Evolutionary conservation across 2,329 filamentous ascomycete species (phyloP).

Genomic region (Venturia pyrina): DNA sequence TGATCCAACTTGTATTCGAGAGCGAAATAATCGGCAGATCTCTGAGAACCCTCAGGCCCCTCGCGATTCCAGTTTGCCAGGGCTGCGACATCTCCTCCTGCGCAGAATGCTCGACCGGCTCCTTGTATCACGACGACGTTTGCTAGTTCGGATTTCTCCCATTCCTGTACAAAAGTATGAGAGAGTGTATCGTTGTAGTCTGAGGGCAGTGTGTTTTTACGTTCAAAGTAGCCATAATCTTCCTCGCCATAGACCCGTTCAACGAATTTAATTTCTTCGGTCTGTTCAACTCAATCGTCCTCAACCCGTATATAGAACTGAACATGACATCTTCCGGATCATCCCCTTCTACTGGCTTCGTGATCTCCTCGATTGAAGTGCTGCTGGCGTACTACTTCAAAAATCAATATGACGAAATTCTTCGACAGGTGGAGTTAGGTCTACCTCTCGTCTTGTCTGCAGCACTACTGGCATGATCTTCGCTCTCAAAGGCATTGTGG

Average conservation of each 20-base stretch:
- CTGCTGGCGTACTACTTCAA: conserved; percentile 18
- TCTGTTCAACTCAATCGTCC: conserved; percentile 88
- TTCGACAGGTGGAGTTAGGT: not conserved
- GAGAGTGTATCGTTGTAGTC: too few relatives aligned
- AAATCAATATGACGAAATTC: conserved; percentile 17
- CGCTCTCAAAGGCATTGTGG: conserved; percentile 68
- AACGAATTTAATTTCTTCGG: conserved; percentile 87
- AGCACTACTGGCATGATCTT: conserved; percentile 47
- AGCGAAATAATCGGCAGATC: conserved; percentile 76
- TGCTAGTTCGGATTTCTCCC: conserved; percentile 88
- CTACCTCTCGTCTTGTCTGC: not conserved
- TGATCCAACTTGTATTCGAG: conserved; percentile 96
- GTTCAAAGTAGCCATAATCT: conserved; percentile 78
- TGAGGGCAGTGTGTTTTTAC: conserved; percentile 18
- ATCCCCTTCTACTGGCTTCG: conserved; percentile 54
- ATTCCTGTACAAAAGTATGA: conserved; percentile 46
- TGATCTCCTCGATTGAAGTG: conserved; percentile 19
- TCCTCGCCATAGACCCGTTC: conserved; percentile 87
- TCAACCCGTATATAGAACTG: conserved; percentile 76
- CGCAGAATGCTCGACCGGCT: conserved; percentile 77
- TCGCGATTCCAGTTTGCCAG: conserved; percentile 65
- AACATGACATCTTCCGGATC: conserved; percentile 88
- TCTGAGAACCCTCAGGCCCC: conserved; percentile 58
- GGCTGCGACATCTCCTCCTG: conserved; percentile 79
- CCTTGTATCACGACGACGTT: conserved; percentile 91